Conservation (phyloP, 257 asterid genomes). For the Jacaranda copaia region DNA sequence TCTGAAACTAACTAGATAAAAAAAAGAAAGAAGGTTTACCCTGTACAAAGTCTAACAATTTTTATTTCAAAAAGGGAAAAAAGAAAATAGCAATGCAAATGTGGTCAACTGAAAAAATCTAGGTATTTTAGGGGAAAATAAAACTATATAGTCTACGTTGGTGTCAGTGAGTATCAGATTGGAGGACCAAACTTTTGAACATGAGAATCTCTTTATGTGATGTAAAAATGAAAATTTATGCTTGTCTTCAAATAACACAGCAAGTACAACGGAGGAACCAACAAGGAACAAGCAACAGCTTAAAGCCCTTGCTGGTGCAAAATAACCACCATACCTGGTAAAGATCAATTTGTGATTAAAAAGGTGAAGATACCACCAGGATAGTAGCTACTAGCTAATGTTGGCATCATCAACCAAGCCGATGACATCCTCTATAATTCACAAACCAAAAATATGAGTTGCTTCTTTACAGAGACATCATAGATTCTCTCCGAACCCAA, state of each 20-base stretch:
- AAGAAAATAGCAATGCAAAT: background rate
- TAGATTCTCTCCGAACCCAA: constrained; percentile 15
- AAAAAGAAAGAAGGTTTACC: background rate
- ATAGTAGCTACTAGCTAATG: background rate
- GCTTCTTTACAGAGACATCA: background rate
- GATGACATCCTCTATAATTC: background rate
- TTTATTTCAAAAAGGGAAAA: background rate
- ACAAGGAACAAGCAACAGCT: no score
- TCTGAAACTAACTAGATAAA: background rate
- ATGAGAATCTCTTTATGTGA: background rate
- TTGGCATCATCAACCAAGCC: background rate
- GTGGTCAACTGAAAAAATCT: background rate
- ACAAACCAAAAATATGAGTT: background rate
- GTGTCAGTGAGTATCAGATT: background rate
- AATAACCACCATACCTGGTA: background rate
- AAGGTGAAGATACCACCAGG: background rate
- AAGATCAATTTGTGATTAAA: constrained; percentile 8
- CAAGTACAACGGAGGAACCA: no score
- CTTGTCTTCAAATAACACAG: no score
- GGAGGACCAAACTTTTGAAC: background rate
- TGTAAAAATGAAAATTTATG: no score
- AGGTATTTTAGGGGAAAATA: background rate
- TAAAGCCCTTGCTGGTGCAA: background rate
- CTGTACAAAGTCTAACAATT: background rate
- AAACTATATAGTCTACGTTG: background rate